A percentile compares a stretch with the other conserved stretches of the same genome.
These are phyloP conservation scores for Neofusicoccum sp. DNA, from an alignment of 2,329 filamentous ascomycete species.

Conservation along the genomic window DNA sequence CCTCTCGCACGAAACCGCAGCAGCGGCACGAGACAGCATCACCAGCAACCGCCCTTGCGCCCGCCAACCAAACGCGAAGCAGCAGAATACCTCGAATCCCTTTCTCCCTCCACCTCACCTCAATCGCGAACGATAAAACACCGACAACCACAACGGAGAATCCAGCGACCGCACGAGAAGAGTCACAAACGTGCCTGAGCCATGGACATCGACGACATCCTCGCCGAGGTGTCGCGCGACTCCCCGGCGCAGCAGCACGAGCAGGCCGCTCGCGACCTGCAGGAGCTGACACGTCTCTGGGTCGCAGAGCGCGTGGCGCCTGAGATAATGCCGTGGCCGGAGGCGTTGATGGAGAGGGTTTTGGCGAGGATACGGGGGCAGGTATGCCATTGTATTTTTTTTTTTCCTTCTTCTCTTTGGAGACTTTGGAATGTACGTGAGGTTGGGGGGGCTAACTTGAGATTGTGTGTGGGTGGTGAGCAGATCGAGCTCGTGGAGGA, in stretches of 20 bases:
- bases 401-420: neutral
- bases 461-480: neutral
- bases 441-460: conserved; percentile 13
- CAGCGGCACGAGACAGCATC: neutral
- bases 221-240: conserved; percentile 52
- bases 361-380: conserved; percentile 58
- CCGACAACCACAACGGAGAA: neutral
- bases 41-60: neutral
- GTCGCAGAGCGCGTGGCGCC: conserved; percentile 87
- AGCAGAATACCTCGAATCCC: neutral
- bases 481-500: conserved; percentile 55
- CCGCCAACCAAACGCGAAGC: neutral
- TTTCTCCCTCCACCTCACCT: neutral
- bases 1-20: neutral
- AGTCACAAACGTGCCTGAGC: neutral
- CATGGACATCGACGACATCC: conserved; percentile 57
- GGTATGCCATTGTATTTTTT: conserved; percentile 29
- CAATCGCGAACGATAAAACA: neutral
- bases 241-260: conserved; percentile 41
- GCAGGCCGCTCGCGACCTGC: conserved; percentile 72
- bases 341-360: conserved; percentile 78
- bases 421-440: neutral
- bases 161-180: neutral
- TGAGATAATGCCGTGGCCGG: conserved; percentile 80
- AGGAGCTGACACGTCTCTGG: conserved; percentile 89